Evolutionary conservation across 1,284 basidiomycete species (phyloP), one percentile per base, ranked within the genome.

Genomic region (Paramarasmius palmivorus): DNA sequence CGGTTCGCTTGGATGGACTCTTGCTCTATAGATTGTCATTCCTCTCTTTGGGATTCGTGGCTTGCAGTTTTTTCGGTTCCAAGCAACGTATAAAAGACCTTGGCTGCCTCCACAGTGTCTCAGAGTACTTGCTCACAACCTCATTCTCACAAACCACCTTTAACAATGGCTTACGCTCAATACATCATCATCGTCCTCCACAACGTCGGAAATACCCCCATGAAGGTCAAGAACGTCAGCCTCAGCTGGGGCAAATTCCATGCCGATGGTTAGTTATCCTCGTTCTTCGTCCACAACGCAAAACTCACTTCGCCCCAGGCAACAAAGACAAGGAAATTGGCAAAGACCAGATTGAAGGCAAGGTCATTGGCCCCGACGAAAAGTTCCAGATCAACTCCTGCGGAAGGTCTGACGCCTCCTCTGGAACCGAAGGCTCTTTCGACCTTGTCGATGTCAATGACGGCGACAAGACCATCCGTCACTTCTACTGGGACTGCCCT

Each of bases 401-500:
- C 20, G 51, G 51, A 3, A 19, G 51, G 4, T 52, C 42, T n/a
- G 51, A 47, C 17, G 51, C 51, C 10, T 15, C 51, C 5, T 20
- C 23, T 23, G 42, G 51, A 14, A 52, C 51, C 14, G 46, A 42
- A 15, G 51, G 51, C 12, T 12, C 3, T 12, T 52, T 52, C 20
- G 42, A 52, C 44, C 51, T 52, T 42, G 42, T 52, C 42, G 51
- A 52, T 29, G 15, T 25, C 17, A 36, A 36, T 25, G 35, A 38
- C 23, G 25, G 17, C 34, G 48, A 57, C 41, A 56, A 42, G 38
- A 20, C 20, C 44, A 53, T 58, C 17, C 55, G 57, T 32, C 50
- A 53, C 41, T 51, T 56, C 42, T 58, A 56, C 38, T 58, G 55
- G 57, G 44, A 58, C 47, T 57, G 57, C 46, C 55, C 57, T 17